These are phyloP conservation scores for Sphagnum tenellum DNA, from an alignment of 225 moss, liverwort and hornwort genomes.

Conservation along the genomic window DNA sequence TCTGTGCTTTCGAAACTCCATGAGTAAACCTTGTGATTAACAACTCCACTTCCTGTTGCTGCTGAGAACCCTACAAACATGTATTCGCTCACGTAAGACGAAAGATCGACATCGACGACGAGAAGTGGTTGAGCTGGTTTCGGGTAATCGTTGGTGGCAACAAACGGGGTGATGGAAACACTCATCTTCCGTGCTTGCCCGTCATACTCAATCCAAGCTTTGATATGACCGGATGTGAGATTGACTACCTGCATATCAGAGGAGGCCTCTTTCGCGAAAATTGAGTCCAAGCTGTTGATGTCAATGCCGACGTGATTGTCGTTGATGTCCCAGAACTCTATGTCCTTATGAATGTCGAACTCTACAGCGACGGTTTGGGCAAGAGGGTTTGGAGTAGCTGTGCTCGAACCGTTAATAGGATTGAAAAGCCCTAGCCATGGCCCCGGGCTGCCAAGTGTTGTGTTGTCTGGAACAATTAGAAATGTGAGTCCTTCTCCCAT, in stretches of 20 bases:
- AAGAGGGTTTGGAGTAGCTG: not conserved
- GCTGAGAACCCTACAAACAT: conserved; percentile 17
- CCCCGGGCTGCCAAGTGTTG: conserved; percentile 20
- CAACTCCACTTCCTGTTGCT: conserved; percentile 11
- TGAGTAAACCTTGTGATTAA: conserved; percentile 11
- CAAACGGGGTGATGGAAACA: conserved; percentile 5
- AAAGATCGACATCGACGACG: conserved; percentile 11
- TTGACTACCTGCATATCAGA: conserved; percentile 3
- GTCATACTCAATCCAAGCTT: conserved; percentile 26
- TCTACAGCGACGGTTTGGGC: conserved; percentile 28
- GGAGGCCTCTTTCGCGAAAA: conserved; percentile 8
- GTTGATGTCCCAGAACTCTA: conserved; percentile 27
- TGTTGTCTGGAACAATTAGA: conserved; percentile 22
- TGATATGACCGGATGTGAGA: conserved; percentile 21
- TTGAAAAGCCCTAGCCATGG: conserved; percentile 15
- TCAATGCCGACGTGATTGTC: conserved; percentile 43
- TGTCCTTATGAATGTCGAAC: conserved; percentile 36
- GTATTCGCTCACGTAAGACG: conserved; percentile 7
- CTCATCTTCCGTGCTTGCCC: conserved; percentile 7
- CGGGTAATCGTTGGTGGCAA: conserved; percentile 4
- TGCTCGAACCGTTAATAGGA: conserved; percentile 4
- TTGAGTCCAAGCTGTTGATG: conserved; percentile 22
- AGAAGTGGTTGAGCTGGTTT: conserved; percentile 9
- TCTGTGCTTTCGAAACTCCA: conserved; percentile 12
- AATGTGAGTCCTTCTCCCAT: conserved; percentile 31